Evolutionary conservation across 2,329 filamentous ascomycete species (phyloP).

Genomic region (Coniochaeta prunicola): DNA sequence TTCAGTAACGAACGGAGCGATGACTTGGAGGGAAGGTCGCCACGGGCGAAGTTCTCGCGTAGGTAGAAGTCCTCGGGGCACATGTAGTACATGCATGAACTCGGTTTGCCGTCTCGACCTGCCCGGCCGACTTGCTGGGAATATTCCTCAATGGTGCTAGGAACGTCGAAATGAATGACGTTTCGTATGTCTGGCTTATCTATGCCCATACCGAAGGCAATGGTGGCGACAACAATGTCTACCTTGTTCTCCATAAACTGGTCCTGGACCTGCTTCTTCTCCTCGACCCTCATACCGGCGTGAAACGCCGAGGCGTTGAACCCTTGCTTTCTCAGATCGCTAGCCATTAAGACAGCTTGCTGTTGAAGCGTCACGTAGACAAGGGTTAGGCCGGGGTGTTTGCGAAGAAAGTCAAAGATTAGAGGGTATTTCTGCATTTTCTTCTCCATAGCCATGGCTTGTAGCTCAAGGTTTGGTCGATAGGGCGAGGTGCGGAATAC

Average conservation of each 20-base stretch:
- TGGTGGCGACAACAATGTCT: conserved; percentile 45
- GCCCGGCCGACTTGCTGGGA: conserved; percentile 14
- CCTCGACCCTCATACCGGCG: conserved; percentile 37
- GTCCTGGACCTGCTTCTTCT: conserved; percentile 41
- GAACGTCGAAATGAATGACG: conserved; percentile 18
- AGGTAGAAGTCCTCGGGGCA: conserved; percentile 50
- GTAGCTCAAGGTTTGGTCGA: conserved; percentile 47
- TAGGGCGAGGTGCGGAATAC: conserved; percentile 54
- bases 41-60: conserved; percentile 51
- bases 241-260: conserved; percentile 39
- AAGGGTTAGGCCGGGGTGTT: conserved; percentile 47
- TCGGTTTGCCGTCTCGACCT: conserved; percentile 43
- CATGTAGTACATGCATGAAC: conserved; percentile 51
- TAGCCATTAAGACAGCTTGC: conserved; percentile 38
- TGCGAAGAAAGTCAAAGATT: conserved; percentile 38
- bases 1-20: conserved; percentile 40
- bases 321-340: conserved; percentile 23
- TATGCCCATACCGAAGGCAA: conserved; percentile 55
- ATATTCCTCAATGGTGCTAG: conserved; percentile 4
- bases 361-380: conserved; percentile 53
- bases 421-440: conserved; percentile 37
- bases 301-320: conserved; percentile 41
- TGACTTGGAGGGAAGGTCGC: conserved; percentile 46
- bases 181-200: conserved; percentile 49
- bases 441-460: conserved; percentile 34